Percentiles rank a stretch among this genome's conserved stretches.
Evolutionary conservation across 2,329 filamentous ascomycete genomes (phyloP).

Genomic region (Tricladium varicosporioides): DNA sequence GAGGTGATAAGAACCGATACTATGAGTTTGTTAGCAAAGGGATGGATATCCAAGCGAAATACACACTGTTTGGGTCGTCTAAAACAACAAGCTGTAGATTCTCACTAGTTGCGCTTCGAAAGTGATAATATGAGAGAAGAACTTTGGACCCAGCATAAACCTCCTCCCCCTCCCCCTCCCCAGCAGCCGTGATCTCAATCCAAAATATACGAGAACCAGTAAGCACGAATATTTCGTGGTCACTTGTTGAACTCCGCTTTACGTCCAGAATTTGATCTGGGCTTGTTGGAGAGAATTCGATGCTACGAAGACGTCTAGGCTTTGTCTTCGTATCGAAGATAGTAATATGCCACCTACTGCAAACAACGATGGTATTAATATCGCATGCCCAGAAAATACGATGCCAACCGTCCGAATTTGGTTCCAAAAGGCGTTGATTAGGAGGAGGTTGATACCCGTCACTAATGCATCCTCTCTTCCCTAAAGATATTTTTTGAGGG

Average conservation of each 20-base stretch:
- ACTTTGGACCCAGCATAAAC: slow-evolving; percentile 26
- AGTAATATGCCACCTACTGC: slow-evolving; percentile 37
- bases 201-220: slow-evolving; percentile 39
- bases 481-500: slow-evolving; percentile 15
- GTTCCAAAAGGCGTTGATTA: not conserved
- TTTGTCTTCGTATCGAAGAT: slow-evolving; percentile 30
- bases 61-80: slow-evolving; percentile 22
- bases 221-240: slow-evolving; percentile 55
- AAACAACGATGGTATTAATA: slow-evolving; percentile 44
- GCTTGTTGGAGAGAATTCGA: slow-evolving; percentile 18
- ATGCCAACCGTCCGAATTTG: slow-evolving; percentile 43
- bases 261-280: slow-evolving; percentile 58
- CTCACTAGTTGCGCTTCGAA: slow-evolving; percentile 38
- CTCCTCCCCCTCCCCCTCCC: slow-evolving; percentile 15
- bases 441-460: slow-evolving; percentile 18
- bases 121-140: slow-evolving; percentile 45
- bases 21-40: slow-evolving; percentile 16
- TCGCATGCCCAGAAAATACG: slow-evolving; percentile 47
- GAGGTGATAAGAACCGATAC: slow-evolving; percentile 29
- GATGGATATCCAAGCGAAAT: not conserved
- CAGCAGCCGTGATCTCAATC: slow-evolving; percentile 27
- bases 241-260: slow-evolving; percentile 44
- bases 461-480: slow-evolving; percentile 26
- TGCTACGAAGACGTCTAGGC: slow-evolving; percentile 19
- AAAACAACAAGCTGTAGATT: slow-evolving; percentile 40